Evolutionary conservation across 129 eudicot genomes (phyloP), one percentile per base, ranked within the genome.

Genomic region (Scalesia atractyloides): DNA sequence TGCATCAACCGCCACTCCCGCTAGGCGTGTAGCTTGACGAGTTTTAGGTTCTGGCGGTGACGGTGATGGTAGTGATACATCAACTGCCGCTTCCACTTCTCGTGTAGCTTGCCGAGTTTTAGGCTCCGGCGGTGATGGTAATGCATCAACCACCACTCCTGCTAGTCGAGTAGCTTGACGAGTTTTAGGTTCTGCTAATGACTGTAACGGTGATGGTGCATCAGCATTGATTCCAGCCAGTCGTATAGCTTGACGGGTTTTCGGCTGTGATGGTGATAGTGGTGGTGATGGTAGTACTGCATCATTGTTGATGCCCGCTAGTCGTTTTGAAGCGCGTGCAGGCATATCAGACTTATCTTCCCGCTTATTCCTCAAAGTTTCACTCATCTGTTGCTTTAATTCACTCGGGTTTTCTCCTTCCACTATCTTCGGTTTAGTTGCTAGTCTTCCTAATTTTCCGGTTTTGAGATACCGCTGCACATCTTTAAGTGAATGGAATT

Each of bases 401-500:
- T 64, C 82, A 43, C 70, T 50, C 33, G 60, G 54, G 37, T 51
- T 79, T 26, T 37, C 68, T 4, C n/a, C 66, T 50, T 80, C 58
- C 41, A 10, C 80, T 80, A 72, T 68, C 76, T 88, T 83, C 6
- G 81, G 83, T 81, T 86, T 84, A 50, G 59, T 26, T 53, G 83
- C 86, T 33, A 67, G 76, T 81, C 74, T 78, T 44, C 84, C 85
- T 26, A 75, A 18, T 54, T 82, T 76, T 69, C 91, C 95, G 12
- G 96, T 82, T 71, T 78, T 87, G 67, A 93, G 89, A 73, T 87
- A 89, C 48, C 96, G 88, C 18, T 76, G 72, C 44, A 70, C 84
- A 58, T 90, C 93, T 80, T 67, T 84, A 64, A 87, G 22, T 12
- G 99, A 94, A 52, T 82, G 91, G 68, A 94, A 94, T 64, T 81